Percentiles rank a stretch among this genome's conserved stretches.
Conservation (phyloP, 371 early-diverging fungal species). For the Mucor irregularis region DNA sequence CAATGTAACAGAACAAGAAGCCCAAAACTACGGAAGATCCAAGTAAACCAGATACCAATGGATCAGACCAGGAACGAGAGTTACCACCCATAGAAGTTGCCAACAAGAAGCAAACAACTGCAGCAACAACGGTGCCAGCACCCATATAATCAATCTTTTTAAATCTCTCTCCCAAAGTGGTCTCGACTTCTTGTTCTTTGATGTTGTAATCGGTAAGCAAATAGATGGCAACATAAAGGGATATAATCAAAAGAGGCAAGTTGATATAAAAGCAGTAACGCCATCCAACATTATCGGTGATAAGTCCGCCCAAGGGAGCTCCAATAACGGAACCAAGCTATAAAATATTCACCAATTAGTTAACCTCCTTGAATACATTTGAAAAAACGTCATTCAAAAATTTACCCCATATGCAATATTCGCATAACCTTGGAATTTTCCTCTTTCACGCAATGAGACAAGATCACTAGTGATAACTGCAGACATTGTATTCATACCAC, state of each 20-base stretch:
- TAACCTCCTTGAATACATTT: neutral
- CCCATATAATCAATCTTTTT: slow-evolving; percentile 69
- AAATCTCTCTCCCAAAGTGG: slow-evolving; percentile 50
- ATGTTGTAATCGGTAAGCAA: slow-evolving; percentile 44
- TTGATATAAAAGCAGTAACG: slow-evolving; percentile 78
- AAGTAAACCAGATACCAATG: slow-evolving; percentile 55
- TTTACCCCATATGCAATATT: slow-evolving; percentile 49
- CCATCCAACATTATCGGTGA: slow-evolving; percentile 62
- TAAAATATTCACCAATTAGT: too few species aligned
- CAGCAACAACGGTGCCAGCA: slow-evolving; percentile 44
- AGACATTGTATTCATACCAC: slow-evolving; percentile 51
- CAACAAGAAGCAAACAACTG: slow-evolving; percentile 57
- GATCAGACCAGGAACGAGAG: slow-evolving; percentile 62
- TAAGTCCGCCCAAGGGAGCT: slow-evolving; percentile 53
- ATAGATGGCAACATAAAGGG: slow-evolving; percentile 47
- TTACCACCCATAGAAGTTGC: slow-evolving; percentile 69
- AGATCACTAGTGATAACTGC: slow-evolving; percentile 46
- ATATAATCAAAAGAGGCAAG: slow-evolving; percentile 65
- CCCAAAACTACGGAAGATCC: slow-evolving; percentile 48
- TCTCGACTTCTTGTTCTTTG: slow-evolving; percentile 33
- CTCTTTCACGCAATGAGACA: slow-evolving; percentile 49
- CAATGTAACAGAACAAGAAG: slow-evolving; percentile 53
- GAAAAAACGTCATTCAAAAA: neutral
- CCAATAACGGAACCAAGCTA: slow-evolving; percentile 65
- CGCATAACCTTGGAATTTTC: slow-evolving; percentile 51